Conservation (phyloP, 106 monocot species). For the Amphibolis antarctica region DNA sequence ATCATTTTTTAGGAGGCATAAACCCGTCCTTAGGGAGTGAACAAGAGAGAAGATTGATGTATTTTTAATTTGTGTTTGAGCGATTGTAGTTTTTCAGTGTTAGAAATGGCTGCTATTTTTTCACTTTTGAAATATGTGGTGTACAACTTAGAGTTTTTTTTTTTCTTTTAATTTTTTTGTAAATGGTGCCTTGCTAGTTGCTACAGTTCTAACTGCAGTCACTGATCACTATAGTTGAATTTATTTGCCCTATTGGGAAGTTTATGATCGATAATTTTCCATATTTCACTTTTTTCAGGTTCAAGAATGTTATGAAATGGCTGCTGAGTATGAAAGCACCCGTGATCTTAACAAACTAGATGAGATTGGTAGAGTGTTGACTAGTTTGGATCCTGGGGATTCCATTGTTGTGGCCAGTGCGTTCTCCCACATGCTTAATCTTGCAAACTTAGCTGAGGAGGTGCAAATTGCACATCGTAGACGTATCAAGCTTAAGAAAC, state of each 20-base stretch:
- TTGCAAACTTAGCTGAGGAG: constrained; percentile 31
- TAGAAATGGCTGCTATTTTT: background rate
- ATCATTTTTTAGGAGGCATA: too few relatives aligned
- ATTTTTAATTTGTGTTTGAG: background rate
- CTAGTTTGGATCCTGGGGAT: constrained; percentile 30
- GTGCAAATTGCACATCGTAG: constrained; percentile 22
- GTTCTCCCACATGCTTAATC: constrained; percentile 33
- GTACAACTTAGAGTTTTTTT: background rate
- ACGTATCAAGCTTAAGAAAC: constrained; percentile 25
- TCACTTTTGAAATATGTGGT: background rate
- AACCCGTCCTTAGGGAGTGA: background rate
- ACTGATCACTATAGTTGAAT: background rate
- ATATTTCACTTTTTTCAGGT: constrained; percentile 8
- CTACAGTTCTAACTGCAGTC: background rate
- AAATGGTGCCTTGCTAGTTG: too few relatives aligned
- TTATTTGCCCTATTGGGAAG: background rate
- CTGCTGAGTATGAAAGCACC: constrained; percentile 27
- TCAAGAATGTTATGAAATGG: constrained; percentile 29
- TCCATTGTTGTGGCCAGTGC: constrained; percentile 27
- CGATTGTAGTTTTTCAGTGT: background rate
- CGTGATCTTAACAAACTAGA: constrained; percentile 22
- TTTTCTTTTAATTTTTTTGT: background rate
- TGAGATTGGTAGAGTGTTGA: constrained; percentile 19
- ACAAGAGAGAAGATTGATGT: background rate
- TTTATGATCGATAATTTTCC: background rate